Evolutionary conservation across 106 monocot species (phyloP).

Genomic region (Xerophyta viscosa): DNA sequence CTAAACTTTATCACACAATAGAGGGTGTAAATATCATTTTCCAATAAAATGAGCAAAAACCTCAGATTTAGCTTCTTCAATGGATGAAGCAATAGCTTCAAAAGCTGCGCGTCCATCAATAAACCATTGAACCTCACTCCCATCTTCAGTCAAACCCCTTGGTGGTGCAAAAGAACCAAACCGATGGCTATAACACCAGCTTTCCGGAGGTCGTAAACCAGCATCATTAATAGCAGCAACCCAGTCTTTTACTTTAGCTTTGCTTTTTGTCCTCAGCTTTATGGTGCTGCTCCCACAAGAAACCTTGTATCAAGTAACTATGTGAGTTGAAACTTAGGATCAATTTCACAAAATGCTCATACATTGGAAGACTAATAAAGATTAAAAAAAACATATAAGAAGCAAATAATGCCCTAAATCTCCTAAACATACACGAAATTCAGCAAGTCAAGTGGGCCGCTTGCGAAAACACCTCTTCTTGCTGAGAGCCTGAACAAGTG

Average conservation of each 20-base stretch:
- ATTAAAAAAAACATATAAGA: too few relatives aligned
- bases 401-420: too few relatives aligned
- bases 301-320: too few relatives aligned
- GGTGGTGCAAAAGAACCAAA: conserved; percentile 96
- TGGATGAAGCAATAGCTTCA: conserved; percentile 84
- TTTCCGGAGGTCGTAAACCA: conserved; percentile 76
- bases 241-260: conserved; percentile 83
- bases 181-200: conserved; percentile 86
- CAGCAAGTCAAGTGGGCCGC: too few relatives aligned
- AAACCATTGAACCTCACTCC: conserved; percentile 89
- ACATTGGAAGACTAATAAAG: too few relatives aligned
- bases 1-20: neutral
- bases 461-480: too few relatives aligned
- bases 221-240: conserved; percentile 94
- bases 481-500: too few relatives aligned
- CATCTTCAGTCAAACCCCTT: conserved; percentile 81
- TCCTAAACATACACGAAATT: too few relatives aligned
- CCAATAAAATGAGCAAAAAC: conserved; percentile 16
- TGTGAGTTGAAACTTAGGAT: too few relatives aligned
- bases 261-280: conserved; percentile 59
- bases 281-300: conserved; percentile 76
- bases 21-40: too few relatives aligned
- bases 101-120: conserved; percentile 92
- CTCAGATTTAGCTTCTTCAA: conserved; percentile 95
- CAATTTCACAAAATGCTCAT: too few relatives aligned